A percentile compares a stretch with the other conserved stretches of the same genome.
phyloP scores from a whole-genome alignment of 2,329 filamentous ascomycete genomes.

The Fusarium sp. region DNA sequence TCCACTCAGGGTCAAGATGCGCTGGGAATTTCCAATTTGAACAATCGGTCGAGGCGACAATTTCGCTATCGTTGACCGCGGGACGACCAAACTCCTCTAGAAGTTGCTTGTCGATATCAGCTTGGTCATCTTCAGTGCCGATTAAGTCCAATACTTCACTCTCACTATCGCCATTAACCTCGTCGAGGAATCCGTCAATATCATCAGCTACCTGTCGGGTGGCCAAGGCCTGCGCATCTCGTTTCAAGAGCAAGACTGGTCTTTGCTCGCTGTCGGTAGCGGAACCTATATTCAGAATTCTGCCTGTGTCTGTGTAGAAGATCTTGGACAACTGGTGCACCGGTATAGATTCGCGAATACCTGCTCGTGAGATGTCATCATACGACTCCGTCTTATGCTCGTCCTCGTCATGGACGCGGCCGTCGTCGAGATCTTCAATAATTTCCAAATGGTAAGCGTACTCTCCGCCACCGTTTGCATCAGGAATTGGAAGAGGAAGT shows the following conservation, averaged over 20 bases:
- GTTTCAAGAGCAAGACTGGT: slow-evolving; percentile 54
- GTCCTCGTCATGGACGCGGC: slow-evolving; percentile 65
- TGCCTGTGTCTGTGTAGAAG: slow-evolving; percentile 92
- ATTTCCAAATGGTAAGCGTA: slow-evolving; percentile 87
- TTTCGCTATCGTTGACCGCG: slow-evolving; percentile 3
- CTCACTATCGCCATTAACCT: slow-evolving; percentile 46
- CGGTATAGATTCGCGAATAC: slow-evolving; percentile 67
- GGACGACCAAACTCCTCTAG: slow-evolving; percentile 34
- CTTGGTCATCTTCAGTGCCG: slow-evolving; percentile 55
- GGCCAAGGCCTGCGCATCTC: slow-evolving; percentile 42
- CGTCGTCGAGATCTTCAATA: slow-evolving; percentile 80
- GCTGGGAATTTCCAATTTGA: slow-evolving; percentile 66
- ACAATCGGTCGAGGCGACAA: background rate
- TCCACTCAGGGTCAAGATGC: slow-evolving; percentile 89
- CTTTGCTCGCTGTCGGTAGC: slow-evolving; percentile 62
- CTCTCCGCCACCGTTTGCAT: slow-evolving; percentile 37
- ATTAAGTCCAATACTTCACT: slow-evolving; percentile 31
- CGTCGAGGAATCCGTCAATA: slow-evolving; percentile 58
- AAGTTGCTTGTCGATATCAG: slow-evolving; percentile 63
- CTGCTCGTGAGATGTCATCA: slow-evolving; percentile 59
- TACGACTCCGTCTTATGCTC: slow-evolving; percentile 53
- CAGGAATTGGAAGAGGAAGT: slow-evolving; percentile 5
- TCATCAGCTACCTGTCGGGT: slow-evolving; percentile 2
- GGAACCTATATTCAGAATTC: slow-evolving; percentile 82
- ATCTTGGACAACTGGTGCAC: slow-evolving; percentile 81